phyloP scores from a whole-genome alignment of 2,329 filamentous ascomycete species.

The Amauroascus verrucosus region DNA sequence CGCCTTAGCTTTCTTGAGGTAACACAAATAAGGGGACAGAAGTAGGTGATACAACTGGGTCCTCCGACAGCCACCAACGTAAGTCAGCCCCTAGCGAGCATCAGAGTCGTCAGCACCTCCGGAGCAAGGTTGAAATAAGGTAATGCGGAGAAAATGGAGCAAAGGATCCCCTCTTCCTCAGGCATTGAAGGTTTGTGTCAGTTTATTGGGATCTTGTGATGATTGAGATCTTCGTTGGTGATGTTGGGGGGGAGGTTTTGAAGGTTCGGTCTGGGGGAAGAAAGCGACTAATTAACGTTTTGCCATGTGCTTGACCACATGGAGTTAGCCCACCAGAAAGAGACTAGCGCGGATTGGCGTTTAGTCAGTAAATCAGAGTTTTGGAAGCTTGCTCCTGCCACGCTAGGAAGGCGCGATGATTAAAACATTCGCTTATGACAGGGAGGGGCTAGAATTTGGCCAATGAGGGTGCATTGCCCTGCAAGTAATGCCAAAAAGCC shows the following conservation, averaged over 20 bases:
- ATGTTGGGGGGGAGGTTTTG: not conserved
- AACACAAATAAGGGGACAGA: not conserved
- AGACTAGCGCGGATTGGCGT: not conserved
- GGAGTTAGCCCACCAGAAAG: not conserved
- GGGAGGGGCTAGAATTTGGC: not conserved
- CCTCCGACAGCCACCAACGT: not conserved
- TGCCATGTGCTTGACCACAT: conserved; percentile 1
- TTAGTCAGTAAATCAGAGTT: not conserved
- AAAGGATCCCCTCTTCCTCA: not conserved
- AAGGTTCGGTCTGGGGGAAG: not conserved
- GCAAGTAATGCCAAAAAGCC: not conserved
- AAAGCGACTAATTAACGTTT: not conserved
- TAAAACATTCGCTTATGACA: not conserved
- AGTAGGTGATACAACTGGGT: too few relatives aligned
- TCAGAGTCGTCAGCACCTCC: too few relatives aligned
- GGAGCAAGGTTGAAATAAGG: not conserved
- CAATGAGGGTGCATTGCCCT: not conserved
- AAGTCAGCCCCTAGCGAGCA: not conserved
- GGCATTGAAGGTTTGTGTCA: not conserved
- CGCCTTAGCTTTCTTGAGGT: not conserved
- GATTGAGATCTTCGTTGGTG: not conserved
- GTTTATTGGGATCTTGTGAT: not conserved
- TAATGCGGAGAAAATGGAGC: not conserved
- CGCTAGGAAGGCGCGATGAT: not conserved
- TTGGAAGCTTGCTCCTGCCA: not conserved